Base-by-base conservation (phyloP, 2,329 filamentous ascomycete genomes). In the Diaporthe vexans region DNA sequence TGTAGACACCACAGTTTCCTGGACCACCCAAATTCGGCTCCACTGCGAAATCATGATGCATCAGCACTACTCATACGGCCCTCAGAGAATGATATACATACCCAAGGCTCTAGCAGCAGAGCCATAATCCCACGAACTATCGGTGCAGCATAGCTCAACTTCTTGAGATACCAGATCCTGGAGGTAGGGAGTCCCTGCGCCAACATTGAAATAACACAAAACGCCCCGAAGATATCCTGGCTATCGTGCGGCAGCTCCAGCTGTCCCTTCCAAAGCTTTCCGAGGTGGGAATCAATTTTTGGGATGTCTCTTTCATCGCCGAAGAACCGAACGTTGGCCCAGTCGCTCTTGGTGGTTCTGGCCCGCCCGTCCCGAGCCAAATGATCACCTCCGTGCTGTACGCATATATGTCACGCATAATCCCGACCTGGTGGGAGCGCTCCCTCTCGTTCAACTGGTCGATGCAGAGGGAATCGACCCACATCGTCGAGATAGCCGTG, bases 371-470 rank as follows among this genome's bases (percentile, higher is more conserved):
- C 2, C 70, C 70, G 15, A 72, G 46, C 70, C 70, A 72, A n/a
- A 72, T 65, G 29, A 72, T 63, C 0, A 72, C 70, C 46, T 72
- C 70, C 26, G 35, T 63, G 57, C 57, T 54, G 26, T 52, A 43
- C 6, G 57, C 35, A 24, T 72, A 72, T 8, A 72, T 72, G 4
- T 72, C 70, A 21, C 57, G 43, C 70, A 72, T 72, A 57, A 72
- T 63, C 5, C 57, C 29, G 17, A 72, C 70, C 33, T 72, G 57
- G 5, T n/a, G 57, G 33, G 43, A 52, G 13, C 57, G 70, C 43
- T 72, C 70, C 24, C 17, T 40, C n/a, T 63, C 57, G 6, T 72
- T 52, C 0, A 4, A 2, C 33, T 72, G 70, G 8, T 72, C 33
- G 10, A 72, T 72, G 9, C 57, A 72, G 17, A 63, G 40, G 3